phyloP scores from a whole-genome alignment of 805 yeast genomes.

The Yamadazyma ubonensis region DNA sequence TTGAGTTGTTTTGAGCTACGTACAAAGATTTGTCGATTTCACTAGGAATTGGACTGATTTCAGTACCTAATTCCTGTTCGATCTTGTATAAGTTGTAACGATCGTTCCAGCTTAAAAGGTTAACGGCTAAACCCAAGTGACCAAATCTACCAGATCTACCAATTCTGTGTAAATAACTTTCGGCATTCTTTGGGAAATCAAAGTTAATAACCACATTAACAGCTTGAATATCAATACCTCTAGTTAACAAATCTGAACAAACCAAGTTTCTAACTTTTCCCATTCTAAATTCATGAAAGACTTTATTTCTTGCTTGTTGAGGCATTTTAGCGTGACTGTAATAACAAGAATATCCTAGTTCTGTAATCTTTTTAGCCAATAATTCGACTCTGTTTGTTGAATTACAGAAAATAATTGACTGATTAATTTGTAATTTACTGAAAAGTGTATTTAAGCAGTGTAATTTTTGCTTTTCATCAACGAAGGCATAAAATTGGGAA shows the following conservation, averaged over 20 bases:
- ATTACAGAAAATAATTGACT: slow-evolving; percentile 95
- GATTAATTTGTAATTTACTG: slow-evolving; percentile 92
- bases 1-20: slow-evolving; percentile 73
- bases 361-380: slow-evolving; percentile 93
- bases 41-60: slow-evolving; percentile 95
- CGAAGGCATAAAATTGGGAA: slow-evolving; percentile 97
- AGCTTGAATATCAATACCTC: slow-evolving; percentile 99
- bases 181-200: slow-evolving; percentile 98
- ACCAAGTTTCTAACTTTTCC: slow-evolving; percentile 97
- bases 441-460: slow-evolving; percentile 95
- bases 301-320: slow-evolving; percentile 94
- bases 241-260: slow-evolving; percentile 91
- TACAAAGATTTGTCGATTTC: slow-evolving; percentile 84
- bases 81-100: slow-evolving; percentile 90
- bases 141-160: slow-evolving; percentile 99
- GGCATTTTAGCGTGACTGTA: slow-evolving; percentile 98
- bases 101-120: slow-evolving; percentile 95
- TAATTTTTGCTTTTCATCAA: slow-evolving; percentile 92
- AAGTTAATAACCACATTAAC: slow-evolving; percentile 97
- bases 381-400: slow-evolving; percentile 95
- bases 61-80: slow-evolving; percentile 96
- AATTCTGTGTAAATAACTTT: slow-evolving; percentile 95
- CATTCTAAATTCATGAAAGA: slow-evolving; percentile 97
- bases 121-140: slow-evolving; percentile 95
- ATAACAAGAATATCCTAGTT: slow-evolving; percentile 93